Conservation (phyloP, 108 stramenopile species). For the Cylindrotheca fusiformis region DNA sequence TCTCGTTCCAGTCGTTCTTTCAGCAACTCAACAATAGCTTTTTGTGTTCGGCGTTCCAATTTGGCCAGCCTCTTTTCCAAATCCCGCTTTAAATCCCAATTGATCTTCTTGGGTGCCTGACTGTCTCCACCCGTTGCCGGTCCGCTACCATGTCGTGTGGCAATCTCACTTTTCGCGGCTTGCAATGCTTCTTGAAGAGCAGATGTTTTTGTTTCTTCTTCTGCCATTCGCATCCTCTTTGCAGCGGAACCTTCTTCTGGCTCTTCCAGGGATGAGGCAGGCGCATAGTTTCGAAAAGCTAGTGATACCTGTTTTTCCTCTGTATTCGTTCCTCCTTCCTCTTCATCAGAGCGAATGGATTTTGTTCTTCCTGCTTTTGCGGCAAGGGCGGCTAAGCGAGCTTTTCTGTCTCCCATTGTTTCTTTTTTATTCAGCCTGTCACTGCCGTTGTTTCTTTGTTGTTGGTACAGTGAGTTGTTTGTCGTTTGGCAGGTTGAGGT, state of each 20-base stretch:
- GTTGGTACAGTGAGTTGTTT: too few relatives aligned
- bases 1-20: slow-evolving; percentile 69
- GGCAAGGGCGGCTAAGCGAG: slow-evolving; percentile 70
- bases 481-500: too few relatives aligned
- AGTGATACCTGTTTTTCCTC: slow-evolving; percentile 4
- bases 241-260: slow-evolving; percentile 11
- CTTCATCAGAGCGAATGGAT: slow-evolving; percentile 12
- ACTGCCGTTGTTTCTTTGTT: too few relatives aligned
- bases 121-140: background rate
- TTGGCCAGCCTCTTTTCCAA: slow-evolving; percentile 62
- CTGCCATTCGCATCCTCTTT: slow-evolving; percentile 4
- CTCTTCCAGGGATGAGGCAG: background rate
- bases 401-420: slow-evolving; percentile 70
- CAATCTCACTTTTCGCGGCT: slow-evolving; percentile 43
- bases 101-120: slow-evolving; percentile 69
- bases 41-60: slow-evolving; percentile 74
- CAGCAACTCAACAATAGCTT: slow-evolving; percentile 70
- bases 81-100: slow-evolving; percentile 88
- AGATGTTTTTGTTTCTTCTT: slow-evolving; percentile 17
- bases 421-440: too few relatives aligned
- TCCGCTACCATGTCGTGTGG: background rate
- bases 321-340: slow-evolving; percentile 1
- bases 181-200: slow-evolving; percentile 56
- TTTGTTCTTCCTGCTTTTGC: slow-evolving; percentile 62
- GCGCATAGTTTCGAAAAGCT: slow-evolving; percentile 69